A percentile compares a stretch with the other conserved stretches of the same genome.
Evolutionary conservation across 2,329 filamentous ascomycete species (phyloP).

Genomic region (Hortaea werneckii): DNA sequence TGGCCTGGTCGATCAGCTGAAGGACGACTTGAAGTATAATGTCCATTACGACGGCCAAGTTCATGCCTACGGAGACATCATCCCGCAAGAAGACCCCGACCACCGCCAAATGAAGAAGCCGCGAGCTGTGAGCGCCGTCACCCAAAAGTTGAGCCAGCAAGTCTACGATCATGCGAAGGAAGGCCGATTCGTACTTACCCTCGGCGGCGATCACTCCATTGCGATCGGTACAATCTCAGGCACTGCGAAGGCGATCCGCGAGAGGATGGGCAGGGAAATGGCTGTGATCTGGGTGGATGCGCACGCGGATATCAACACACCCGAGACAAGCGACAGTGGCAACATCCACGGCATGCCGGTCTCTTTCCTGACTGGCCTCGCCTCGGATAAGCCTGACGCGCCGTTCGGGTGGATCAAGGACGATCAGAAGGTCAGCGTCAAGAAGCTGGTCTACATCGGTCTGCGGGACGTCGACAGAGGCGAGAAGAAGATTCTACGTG

Average conservation of each 20-base stretch:
- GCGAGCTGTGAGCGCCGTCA: conserved; percentile 74
- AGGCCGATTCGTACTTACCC: conserved; percentile 80
- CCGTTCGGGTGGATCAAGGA: conserved; percentile 83
- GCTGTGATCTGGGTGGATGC: conserved; percentile 98
- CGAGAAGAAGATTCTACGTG: conserved; percentile 84
- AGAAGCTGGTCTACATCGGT: conserved; percentile 94
- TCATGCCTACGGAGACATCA: conserved; percentile 68
- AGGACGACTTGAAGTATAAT: conserved; percentile 77
- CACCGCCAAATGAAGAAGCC: conserved; percentile 94
- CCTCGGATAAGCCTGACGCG: conserved; percentile 53
- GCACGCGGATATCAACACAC: conserved; percentile 95
- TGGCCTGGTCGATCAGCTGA: conserved; percentile 74
- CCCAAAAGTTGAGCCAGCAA: conserved; percentile 65
- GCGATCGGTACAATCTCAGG: conserved; percentile 90
- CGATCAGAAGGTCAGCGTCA: conserved; percentile 58
- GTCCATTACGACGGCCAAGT: conserved; percentile 75
- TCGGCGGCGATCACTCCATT: conserved; percentile 93
- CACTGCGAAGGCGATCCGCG: conserved; percentile 73
- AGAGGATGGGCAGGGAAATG: conserved; percentile 71
- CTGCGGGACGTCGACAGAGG: conserved; percentile 84
- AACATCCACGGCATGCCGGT: conserved; percentile 99
- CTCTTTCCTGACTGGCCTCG: conserved; percentile 78
- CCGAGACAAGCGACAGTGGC: conserved; percentile 77
- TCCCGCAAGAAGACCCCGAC: conserved; percentile 62
- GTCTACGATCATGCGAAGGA: conserved; percentile 77